Base-by-base conservation (phyloP, 2,329 filamentous ascomycete species). In the Pseudogymnoascus sp. region DNA sequence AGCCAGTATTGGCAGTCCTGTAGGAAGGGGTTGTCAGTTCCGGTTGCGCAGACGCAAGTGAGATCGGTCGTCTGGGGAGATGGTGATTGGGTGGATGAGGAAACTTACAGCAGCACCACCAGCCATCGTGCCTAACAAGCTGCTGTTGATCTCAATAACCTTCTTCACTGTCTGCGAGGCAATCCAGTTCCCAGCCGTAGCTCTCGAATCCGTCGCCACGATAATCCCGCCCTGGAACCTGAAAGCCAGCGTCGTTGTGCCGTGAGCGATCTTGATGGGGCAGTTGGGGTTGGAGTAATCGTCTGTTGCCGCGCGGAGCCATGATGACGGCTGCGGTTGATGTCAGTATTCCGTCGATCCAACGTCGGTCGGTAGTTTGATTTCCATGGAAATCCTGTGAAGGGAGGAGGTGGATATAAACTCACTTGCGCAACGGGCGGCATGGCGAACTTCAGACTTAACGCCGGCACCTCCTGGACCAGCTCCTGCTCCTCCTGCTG, bases 81-180 rank as follows among this genome's bases (percentile, higher is more conserved):
- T 4, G 11, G 33, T 2, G 14, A 38, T 38, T 59, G 40, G 2
- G 10, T 10, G 42, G 18, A 59, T 18, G 12, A 33, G 16, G 59
- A 18, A 35, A 77, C 84, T 75, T 79, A 88, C 86, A 77, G 94
- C 94, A 74, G 94, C 94, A 79, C 94, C 94, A 77, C 94, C 94
- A 67, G 94, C 94, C 93, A 99, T 96, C 70, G 94, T 99, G 68
- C 94, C 94, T 73, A 99, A 80, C 77, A 99, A 83, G 77, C 88
- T 89, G 78, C 83, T 91, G 82, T 96, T 96, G 82, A 96, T 96
- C 83, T 96, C 92, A 74, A 99, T 97, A 70, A 99, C 94, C 84
- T 99, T 99, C 87, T 99, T 99, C 74, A 99, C 94, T 62, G 94
- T 99, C 83, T 99, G 94, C 79, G 91, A 96, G 69, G 94, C 94